Percentiles rank a stretch among this genome's conserved stretches.
These are phyloP conservation scores for Linnemannia hyalina DNA, from an alignment of 192 early-diverging fungal species.

Conservation along the genomic window DNA sequence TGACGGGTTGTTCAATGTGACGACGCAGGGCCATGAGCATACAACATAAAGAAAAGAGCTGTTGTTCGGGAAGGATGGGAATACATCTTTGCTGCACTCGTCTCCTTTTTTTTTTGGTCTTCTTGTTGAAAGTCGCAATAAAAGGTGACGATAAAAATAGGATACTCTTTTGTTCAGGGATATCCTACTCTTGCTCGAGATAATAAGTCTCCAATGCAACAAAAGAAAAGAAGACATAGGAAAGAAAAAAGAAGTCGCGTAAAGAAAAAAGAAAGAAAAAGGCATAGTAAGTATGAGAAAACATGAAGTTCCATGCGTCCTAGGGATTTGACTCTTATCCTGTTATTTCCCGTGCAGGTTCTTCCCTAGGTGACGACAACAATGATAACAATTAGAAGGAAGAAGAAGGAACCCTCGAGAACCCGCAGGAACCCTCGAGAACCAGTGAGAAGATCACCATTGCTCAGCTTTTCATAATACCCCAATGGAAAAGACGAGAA, in stretches of 20 bases:
- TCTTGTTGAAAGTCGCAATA: neutral
- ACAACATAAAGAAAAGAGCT: neutral
- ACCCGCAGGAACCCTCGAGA: neutral
- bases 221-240: neutral
- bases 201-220: neutral
- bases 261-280: neutral
- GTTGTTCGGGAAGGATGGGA: conserved; percentile 7
- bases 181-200: too few species aligned
- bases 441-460: too few species aligned
- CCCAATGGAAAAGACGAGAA: neutral
- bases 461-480: neutral
- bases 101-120: neutral
- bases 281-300: neutral
- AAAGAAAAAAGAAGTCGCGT: too few species aligned
- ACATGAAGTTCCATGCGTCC: too few species aligned
- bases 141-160: conserved; percentile 9
- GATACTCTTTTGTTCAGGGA: too few species aligned
- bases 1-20: too few species aligned
- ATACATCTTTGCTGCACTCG: neutral
- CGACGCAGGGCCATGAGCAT: too few species aligned
- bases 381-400: neutral
- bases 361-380: neutral
- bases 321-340: too few species aligned
- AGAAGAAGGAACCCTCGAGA: neutral
- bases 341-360: neutral